These are phyloP conservation scores for Ascochyta rabiei DNA, from an alignment of 2,329 filamentous ascomycete species.

Conservation along the genomic window DNA sequence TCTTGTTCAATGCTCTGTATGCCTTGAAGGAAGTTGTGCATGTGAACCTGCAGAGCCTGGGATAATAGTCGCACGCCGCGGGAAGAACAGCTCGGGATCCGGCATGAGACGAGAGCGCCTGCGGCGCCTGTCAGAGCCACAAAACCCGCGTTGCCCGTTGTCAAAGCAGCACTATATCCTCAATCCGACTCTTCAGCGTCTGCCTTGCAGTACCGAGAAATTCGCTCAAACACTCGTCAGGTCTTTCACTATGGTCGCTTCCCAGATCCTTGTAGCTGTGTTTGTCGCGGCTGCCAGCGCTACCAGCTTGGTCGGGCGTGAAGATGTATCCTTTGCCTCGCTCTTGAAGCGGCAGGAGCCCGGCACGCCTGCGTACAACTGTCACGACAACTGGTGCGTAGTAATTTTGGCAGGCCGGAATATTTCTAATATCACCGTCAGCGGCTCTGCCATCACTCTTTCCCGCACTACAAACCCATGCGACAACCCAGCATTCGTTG, in stretches of 20 bases:
- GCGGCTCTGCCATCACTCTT: slow-evolving; percentile 44
- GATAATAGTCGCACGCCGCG: not conserved
- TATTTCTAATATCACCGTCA: slow-evolving; percentile 16
- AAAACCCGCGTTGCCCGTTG: slow-evolving; percentile 18
- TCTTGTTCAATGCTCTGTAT: not conserved
- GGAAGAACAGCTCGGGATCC: not conserved
- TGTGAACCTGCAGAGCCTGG: not conserved
- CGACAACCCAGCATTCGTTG: slow-evolving; percentile 49
- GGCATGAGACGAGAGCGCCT: not conserved
- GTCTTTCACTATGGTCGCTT: slow-evolving; percentile 22
- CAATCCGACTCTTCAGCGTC: not conserved
- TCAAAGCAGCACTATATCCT: not conserved
- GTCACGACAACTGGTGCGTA: slow-evolving; percentile 56
- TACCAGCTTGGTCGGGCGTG: slow-evolving; percentile 9
- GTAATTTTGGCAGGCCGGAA: not conserved
- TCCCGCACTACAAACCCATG: slow-evolving; percentile 49
- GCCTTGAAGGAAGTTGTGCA: slow-evolving; percentile 1
- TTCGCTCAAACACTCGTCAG: not conserved
- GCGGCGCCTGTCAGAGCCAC: slow-evolving; percentile 13
- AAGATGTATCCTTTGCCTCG: slow-evolving; percentile 22
- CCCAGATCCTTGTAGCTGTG: slow-evolving; percentile 15
- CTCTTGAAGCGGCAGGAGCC: slow-evolving; percentile 55
- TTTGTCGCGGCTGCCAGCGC: slow-evolving; percentile 22
- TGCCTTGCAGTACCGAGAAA: not conserved
- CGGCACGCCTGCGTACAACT: slow-evolving; percentile 54